Conservation (phyloP, 768 basidiomycete genomes). For the Tricholoma terreum region DNA sequence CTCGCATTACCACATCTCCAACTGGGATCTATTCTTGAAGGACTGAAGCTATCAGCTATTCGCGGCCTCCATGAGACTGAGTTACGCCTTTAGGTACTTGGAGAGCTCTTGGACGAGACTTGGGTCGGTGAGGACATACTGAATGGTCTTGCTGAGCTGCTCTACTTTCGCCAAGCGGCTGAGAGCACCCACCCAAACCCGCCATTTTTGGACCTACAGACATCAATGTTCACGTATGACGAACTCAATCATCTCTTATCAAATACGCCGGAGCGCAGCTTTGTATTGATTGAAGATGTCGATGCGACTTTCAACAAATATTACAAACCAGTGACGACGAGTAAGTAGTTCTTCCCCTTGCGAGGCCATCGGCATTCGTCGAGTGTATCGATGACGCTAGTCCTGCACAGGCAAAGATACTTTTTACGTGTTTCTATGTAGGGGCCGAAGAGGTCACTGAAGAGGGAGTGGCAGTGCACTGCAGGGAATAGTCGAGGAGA, state of each 20-base stretch:
- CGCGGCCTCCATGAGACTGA: too few species aligned
- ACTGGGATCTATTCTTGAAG: too few species aligned
- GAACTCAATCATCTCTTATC: constrained; percentile 92
- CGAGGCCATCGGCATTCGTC: constrained; percentile 39
- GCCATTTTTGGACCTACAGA: too few species aligned
- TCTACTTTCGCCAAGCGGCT: too few species aligned
- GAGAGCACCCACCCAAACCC: too few species aligned
- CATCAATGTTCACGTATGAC: constrained; percentile 49
- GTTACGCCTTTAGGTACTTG: too few species aligned
- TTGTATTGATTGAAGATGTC: constrained; percentile 96
- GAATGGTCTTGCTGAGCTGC: not conserved
- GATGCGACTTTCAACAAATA: constrained; percentile 97
- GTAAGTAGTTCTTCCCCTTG: constrained; percentile 41
- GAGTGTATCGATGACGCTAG: constrained; percentile 85
- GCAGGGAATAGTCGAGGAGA: constrained; percentile 53
- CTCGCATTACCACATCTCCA: too few species aligned
- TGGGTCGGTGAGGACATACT: not conserved
- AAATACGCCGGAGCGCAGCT: constrained; percentile 87
- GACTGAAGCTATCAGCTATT: too few species aligned
- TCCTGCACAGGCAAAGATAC: constrained; percentile 68
- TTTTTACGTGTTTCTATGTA: constrained; percentile 86
- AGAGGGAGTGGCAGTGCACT: constrained; percentile 46
- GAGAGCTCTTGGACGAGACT: not conserved
- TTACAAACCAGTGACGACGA: constrained; percentile 88
- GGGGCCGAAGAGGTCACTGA: constrained; percentile 37